Evolutionary conservation across 2,329 filamentous ascomycete species (phyloP), one percentile per base, ranked within the genome.

Genomic region (Herpotrichia juniperi): DNA sequence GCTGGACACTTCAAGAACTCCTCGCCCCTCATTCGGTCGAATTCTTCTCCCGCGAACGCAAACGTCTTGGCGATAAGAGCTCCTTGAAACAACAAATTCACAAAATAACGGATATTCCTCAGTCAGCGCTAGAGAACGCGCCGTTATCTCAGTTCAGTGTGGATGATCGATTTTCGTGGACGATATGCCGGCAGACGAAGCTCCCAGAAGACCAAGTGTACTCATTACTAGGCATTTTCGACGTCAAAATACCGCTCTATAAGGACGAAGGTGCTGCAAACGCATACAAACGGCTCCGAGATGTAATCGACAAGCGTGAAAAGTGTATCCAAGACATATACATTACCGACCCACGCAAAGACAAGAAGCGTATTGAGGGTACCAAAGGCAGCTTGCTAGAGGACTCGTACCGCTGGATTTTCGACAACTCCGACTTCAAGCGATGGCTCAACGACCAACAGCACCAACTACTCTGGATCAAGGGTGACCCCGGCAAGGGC

Each of bases 391-490:
- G 43, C 10, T 35, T 58, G 32, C 39, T 58, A 22, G 19, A 43
- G n/a, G n/a, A n/a, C n/a, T n/a, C n/a, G n/a, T n/a, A n/a, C n/a
- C n/a, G n/a, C n/a, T n/a, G n/a, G n/a, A 58, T 66, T 19, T 47
- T 66, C 17, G 26, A 62, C 21, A 54, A 67, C 42, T 16, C 40
- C 7, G 43, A 58, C 48, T 68, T 64, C 46, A 44, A 48, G 40
- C 50, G 42, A 40, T 68, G 63, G 66, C 50, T 46, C n/a, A 42
- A 66, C 53, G 52, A 49, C 19, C 48, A 66, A 12, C 48, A 67
- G 10, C 51, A 47, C 17, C 56, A 54, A 24, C 35, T 72, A 7
- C 64, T 45, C 28, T 45, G 42, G 44, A 16, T 42, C 9, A 39
- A n/a, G n/a, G n/a, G n/a, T n/a, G n/a, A n/a, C n/a, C n/a, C n/a